These are phyloP conservation scores for Coemansia sp. DNA, from an alignment of 192 early-diverging fungal species.

Conservation along the genomic window DNA sequence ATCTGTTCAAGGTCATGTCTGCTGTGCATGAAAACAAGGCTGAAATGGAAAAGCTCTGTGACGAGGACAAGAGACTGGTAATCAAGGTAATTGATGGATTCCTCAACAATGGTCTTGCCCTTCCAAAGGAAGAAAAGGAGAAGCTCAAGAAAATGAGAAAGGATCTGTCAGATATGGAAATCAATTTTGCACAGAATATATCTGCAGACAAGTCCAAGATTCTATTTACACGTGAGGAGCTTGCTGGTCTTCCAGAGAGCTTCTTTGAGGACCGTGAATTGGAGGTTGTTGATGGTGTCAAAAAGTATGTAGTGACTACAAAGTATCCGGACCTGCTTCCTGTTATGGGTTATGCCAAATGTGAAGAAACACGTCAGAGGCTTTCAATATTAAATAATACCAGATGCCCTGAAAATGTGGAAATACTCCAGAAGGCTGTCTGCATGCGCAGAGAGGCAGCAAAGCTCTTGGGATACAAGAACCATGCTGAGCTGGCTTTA, in stretches of 20 bases:
- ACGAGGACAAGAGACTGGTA: neutral
- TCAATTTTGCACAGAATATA: neutral
- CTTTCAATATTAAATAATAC: constrained; percentile 47
- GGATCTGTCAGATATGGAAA: neutral
- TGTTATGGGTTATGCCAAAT: constrained; percentile 41
- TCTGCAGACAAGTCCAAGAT: neutral
- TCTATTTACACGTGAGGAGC: constrained; percentile 47
- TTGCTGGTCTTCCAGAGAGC: constrained; percentile 63
- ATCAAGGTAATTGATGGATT: neutral
- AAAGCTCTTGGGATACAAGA: constrained; percentile 60
- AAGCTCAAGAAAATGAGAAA: neutral
- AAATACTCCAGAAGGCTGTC: constrained; percentile 54
- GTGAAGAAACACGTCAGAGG: constrained; percentile 44
- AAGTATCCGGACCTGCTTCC: constrained; percentile 54
- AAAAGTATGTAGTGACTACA: constrained; percentile 59
- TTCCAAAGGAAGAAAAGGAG: neutral
- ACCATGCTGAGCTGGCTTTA: constrained; percentile 62
- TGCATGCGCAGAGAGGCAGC: constrained; percentile 46
- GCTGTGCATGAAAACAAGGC: neutral
- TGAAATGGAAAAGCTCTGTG: neutral
- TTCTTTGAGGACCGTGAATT: constrained; percentile 58
- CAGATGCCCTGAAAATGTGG: constrained; percentile 56
- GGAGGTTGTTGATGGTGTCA: constrained; percentile 52
- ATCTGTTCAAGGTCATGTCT: neutral
- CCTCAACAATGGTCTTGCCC: neutral